Evolutionary conservation across 257 asterid species (phyloP).

Genomic region (Nicotiana undulata): DNA sequence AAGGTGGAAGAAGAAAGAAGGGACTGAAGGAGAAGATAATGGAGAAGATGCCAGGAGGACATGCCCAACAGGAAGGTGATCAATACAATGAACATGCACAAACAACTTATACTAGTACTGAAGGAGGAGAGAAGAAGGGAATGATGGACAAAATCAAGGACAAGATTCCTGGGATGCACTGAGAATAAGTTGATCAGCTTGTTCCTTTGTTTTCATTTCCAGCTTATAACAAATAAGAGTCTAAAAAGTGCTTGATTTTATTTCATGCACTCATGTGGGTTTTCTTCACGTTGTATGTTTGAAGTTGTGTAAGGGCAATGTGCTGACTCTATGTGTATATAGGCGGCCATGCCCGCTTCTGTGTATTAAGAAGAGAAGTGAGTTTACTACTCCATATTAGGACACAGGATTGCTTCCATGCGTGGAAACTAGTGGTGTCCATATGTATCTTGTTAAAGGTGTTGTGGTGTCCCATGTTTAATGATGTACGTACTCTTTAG

Average conservation of each 20-base stretch:
- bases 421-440: neutral
- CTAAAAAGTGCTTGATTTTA: neutral
- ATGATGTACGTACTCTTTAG: no score
- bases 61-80: conserved; percentile 20
- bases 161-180: conserved; percentile 47
- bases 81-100: neutral
- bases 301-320: neutral
- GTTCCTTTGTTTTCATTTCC: neutral
- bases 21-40: conserved; percentile 35
- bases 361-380: neutral
- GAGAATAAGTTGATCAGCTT: neutral
- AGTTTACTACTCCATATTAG: neutral
- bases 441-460: neutral
- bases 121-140: conserved; percentile 65
- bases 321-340: neutral
- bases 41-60: conserved; percentile 45
- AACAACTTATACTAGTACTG: neutral
- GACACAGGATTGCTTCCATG: neutral
- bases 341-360: neutral
- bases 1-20: conserved; percentile 43
- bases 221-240: neutral
- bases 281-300: neutral
- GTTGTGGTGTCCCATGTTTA: neutral
- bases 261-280: neutral
- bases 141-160: conserved; percentile 73